Evolutionary conservation across 2,329 filamentous ascomycete genomes (phyloP).

Genomic region (Beauveria asiatica): DNA sequence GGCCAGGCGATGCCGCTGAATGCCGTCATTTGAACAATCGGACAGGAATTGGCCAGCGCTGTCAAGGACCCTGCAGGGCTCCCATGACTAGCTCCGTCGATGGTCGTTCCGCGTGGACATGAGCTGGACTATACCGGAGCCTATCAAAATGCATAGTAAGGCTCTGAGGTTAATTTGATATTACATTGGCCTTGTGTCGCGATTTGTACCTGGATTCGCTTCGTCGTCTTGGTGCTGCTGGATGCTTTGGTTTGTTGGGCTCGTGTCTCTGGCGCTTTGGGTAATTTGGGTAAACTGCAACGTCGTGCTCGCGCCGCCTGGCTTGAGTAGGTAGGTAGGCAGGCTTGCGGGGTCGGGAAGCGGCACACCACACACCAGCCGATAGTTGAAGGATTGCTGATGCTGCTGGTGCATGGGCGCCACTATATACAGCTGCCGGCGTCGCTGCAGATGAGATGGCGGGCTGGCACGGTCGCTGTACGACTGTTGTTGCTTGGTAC

Average conservation of each 20-base stretch:
- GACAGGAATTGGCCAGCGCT: conserved; percentile 3
- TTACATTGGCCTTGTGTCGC: conserved; percentile 1
- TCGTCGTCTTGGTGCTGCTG: not conserved
- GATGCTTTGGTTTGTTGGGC: not conserved
- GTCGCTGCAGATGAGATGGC: conserved; percentile 6
- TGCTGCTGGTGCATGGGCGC: not conserved
- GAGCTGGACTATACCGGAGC: conserved; percentile 1
- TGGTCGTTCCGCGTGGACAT: conserved; percentile 6
- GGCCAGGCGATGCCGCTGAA: not conserved
- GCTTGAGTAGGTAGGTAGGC: not conserved
- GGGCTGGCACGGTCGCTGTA: not conserved
- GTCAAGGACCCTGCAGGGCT: not conserved
- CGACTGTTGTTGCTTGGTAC: not conserved
- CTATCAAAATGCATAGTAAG: conserved; percentile 1
- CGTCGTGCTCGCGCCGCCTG: not conserved
- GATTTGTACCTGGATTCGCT: not conserved
- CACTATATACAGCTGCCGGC: not conserved
- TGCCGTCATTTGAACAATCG: conserved; percentile 3
- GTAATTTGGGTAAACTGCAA: conserved; percentile 7
- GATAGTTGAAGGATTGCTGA: not conserved
- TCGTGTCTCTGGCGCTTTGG: not conserved
- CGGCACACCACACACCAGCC: not conserved
- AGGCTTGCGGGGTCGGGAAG: not conserved
- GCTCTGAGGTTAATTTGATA: not conserved
- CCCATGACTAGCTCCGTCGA: conserved; percentile 5